A percentile compares a stretch with the other conserved stretches of the same genome.
Evolutionary conservation across 2,329 filamentous ascomycete genomes (phyloP).

Genomic region (Kalmusia sp.): DNA sequence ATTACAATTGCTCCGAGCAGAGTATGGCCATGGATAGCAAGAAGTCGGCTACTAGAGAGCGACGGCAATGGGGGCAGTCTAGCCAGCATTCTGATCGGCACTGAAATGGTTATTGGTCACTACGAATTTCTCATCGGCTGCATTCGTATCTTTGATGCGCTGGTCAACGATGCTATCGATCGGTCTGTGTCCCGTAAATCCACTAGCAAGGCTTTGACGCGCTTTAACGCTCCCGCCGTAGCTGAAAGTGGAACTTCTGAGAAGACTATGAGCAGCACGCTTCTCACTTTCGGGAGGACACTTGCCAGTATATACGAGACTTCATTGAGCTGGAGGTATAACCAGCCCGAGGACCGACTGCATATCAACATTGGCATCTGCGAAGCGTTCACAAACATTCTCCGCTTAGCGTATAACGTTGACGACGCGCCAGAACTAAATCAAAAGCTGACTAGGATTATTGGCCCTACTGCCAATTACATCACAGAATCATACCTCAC

Average conservation of each 20-base stretch:
- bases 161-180: conserved; percentile 77
- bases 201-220: conserved; percentile 58
- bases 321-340: conserved; percentile 84
- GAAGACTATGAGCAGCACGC: conserved; percentile 74
- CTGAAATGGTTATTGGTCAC: conserved; percentile 78
- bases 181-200: conserved; percentile 72
- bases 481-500: conserved; percentile 80
- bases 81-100: conserved; percentile 77
- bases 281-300: conserved; percentile 75
- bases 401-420: conserved; percentile 77
- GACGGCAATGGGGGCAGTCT: conserved; percentile 80
- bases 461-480: conserved; percentile 77
- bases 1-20: conserved; percentile 77
- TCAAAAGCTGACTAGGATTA: conserved; percentile 64
- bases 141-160: conserved; percentile 73
- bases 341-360: conserved; percentile 70
- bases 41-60: conserved; percentile 79
- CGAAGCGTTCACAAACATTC: conserved; percentile 72
- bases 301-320: conserved; percentile 86
- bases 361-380: conserved; percentile 73
- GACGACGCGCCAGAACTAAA: conserved; percentile 63
- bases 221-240: conserved; percentile 54
- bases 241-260: conserved; percentile 78
- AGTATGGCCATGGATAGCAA: conserved; percentile 87
- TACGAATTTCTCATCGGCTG: conserved; percentile 80